phyloP scores from a whole-genome alignment of 2,329 filamentous ascomycete genomes.

The Aspergillus fischeri region DNA sequence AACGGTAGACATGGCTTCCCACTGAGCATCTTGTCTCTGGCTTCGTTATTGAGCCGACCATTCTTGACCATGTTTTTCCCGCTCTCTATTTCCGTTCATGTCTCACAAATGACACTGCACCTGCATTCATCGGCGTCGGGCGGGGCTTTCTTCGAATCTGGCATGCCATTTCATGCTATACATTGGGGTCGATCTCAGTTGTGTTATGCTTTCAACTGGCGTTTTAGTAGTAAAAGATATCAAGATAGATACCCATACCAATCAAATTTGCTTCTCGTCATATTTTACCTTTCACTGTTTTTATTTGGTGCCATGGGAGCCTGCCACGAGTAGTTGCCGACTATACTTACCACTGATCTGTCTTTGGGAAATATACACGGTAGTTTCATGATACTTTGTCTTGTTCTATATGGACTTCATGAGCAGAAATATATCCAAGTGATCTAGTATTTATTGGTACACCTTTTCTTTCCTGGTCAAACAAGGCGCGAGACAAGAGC shows the following conservation, averaged over 20 bases:
- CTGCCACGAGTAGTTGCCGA: not conserved
- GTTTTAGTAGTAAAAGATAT: conserved; percentile 9
- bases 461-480: not conserved
- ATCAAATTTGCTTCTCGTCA: not conserved
- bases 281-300: not conserved
- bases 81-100: not conserved
- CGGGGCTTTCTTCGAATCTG: not conserved
- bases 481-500: not conserved
- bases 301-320: not conserved
- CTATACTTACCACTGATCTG: no score
- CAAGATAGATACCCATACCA: conserved; percentile 12
- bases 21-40: not conserved
- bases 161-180: not conserved
- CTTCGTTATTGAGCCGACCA: not conserved
- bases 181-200: not conserved
- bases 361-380: not conserved
- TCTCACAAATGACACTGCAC: not conserved
- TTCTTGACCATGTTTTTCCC: not conserved
- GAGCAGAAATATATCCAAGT: not conserved
- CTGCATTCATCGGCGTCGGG: conserved; percentile 6
- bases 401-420: not conserved
- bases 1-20: conserved; percentile 23
- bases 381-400: not conserved
- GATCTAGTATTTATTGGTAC: not conserved
- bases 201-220: conserved; percentile 19